These are phyloP conservation scores for Zychaea mexicana DNA, from an alignment of 371 early-diverging fungal genomes.

Conservation along the genomic window DNA sequence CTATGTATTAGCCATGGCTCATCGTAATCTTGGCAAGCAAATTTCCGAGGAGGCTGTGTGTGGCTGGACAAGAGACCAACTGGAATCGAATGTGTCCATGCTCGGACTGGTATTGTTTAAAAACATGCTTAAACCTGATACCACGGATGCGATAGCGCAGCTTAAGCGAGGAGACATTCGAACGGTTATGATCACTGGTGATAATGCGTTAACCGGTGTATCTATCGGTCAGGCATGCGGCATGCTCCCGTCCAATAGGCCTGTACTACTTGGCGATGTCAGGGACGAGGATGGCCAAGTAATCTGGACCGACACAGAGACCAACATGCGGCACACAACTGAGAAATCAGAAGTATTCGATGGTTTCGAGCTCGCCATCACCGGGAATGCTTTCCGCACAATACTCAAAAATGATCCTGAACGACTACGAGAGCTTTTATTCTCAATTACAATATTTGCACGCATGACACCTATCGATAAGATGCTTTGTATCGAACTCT, in stretches of 20 bases:
- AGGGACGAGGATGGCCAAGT: slow-evolving; percentile 27
- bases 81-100: slow-evolving; percentile 69
- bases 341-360: slow-evolving; percentile 32
- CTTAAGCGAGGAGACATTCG: slow-evolving; percentile 79
- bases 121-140: slow-evolving; percentile 88
- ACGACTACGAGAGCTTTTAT: slow-evolving; percentile 47
- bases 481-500: slow-evolving; percentile 68
- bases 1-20: slow-evolving; percentile 80
- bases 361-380: slow-evolving; percentile 68
- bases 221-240: slow-evolving; percentile 82
- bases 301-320: slow-evolving; percentile 57
- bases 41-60: slow-evolving; percentile 43
- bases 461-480: slow-evolving; percentile 83
- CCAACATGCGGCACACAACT: slow-evolving; percentile 38
- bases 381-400: slow-evolving; percentile 69
- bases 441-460: slow-evolving; percentile 70
- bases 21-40: slow-evolving; percentile 51
- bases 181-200: slow-evolving; percentile 92
- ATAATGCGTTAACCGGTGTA: slow-evolving; percentile 86
- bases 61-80: slow-evolving; percentile 57
- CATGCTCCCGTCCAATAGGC: slow-evolving; percentile 59
- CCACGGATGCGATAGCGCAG: slow-evolving; percentile 70
- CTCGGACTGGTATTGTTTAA: slow-evolving; percentile 85
- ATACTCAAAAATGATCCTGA: slow-evolving; percentile 30
- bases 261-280: slow-evolving; percentile 54